Conservation (phyloP, 495 filamentous ascomycete genomes). For the Aspergillus ostianus region DNA sequence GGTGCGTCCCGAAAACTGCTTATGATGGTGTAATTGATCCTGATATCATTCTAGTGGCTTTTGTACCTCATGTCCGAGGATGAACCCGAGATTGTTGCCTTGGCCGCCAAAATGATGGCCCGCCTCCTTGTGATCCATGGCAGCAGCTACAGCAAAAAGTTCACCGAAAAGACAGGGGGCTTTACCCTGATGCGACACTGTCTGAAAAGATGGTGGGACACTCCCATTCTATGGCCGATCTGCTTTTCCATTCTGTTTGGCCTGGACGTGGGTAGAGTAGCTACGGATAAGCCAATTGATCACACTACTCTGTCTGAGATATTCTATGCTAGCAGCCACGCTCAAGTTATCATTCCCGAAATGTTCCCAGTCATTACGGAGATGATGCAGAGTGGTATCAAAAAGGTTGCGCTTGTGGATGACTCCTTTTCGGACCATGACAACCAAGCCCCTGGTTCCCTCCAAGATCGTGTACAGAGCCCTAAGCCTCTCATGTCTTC, state of each 20-base stretch:
- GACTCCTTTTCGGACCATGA: slow-evolving; percentile 2
- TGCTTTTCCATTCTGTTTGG: slow-evolving; percentile 90
- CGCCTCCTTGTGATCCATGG: slow-evolving; percentile 83
- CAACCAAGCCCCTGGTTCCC: neutral
- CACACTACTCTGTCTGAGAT: slow-evolving; percentile 68
- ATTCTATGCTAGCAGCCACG: slow-evolving; percentile 55
- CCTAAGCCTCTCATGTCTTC: slow-evolving; percentile 18
- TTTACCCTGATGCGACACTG: slow-evolving; percentile 79
- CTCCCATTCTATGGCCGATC: slow-evolving; percentile 80
- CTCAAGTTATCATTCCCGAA: slow-evolving; percentile 71
- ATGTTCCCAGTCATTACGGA: slow-evolving; percentile 76
- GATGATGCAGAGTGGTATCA: slow-evolving; percentile 83
- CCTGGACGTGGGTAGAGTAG: slow-evolving; percentile 69
- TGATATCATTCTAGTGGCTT: slow-evolving; percentile 67
- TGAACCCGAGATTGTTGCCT: slow-evolving; percentile 76
- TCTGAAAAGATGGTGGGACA: slow-evolving; percentile 85
- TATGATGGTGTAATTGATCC: neutral
- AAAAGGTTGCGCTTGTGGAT: slow-evolving; percentile 38
- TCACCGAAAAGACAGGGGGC: slow-evolving; percentile 79
- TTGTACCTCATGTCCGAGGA: slow-evolving; percentile 88
- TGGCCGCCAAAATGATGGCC: slow-evolving; percentile 80
- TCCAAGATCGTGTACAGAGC: slow-evolving; percentile 12
- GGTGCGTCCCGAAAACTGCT: slow-evolving; percentile 49
- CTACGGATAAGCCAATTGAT: slow-evolving; percentile 71
- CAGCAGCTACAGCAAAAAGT: slow-evolving; percentile 74